Percentiles rank a stretch among this genome's conserved stretches.
phyloP scores from a whole-genome alignment of 2,329 filamentous ascomycete species.

The Epichloe festucae region DNA sequence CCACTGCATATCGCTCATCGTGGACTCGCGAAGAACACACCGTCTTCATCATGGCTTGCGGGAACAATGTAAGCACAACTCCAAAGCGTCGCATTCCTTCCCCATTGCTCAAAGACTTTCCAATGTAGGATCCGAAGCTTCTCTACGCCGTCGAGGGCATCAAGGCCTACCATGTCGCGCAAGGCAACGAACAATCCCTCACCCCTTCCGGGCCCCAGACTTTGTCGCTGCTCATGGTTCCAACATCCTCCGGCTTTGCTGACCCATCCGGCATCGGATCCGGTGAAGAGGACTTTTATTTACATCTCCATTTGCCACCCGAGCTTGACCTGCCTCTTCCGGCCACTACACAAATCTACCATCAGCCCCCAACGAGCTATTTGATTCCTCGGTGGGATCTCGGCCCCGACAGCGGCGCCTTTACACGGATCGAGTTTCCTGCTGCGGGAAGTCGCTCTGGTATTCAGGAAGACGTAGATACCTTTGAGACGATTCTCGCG shows the following conservation, averaged over 20 bases:
- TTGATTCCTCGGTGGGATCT: constrained; percentile 92
- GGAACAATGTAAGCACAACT: constrained; percentile 17
- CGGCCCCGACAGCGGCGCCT: constrained; percentile 75
- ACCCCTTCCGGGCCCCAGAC: constrained; percentile 82
- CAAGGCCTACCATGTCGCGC: constrained; percentile 77
- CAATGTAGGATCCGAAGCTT: constrained; percentile 44
- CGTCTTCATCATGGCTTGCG: constrained; percentile 15
- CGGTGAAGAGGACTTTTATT: constrained; percentile 84
- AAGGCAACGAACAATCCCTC: constrained; percentile 72
- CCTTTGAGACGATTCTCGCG: constrained; percentile 94
- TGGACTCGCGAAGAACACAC: neutral
- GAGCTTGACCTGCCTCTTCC: constrained; percentile 89
- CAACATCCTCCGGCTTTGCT: constrained; percentile 64
- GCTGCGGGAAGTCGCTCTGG: constrained; percentile 55
- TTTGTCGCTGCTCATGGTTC: constrained; percentile 88
- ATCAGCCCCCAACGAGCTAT: constrained; percentile 90
- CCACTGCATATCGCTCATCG: neutral
- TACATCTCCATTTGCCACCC: constrained; percentile 86
- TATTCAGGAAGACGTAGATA: constrained; percentile 84
- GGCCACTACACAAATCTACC: constrained; percentile 93
- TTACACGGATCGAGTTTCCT: constrained; percentile 88
- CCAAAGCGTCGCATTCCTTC: neutral
- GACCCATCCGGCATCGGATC: constrained; percentile 38
- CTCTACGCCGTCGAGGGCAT: constrained; percentile 70
- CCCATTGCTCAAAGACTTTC: neutral